phyloP scores from a whole-genome alignment of 140 eudicot genomes.

The Flaveria floridana region DNA sequence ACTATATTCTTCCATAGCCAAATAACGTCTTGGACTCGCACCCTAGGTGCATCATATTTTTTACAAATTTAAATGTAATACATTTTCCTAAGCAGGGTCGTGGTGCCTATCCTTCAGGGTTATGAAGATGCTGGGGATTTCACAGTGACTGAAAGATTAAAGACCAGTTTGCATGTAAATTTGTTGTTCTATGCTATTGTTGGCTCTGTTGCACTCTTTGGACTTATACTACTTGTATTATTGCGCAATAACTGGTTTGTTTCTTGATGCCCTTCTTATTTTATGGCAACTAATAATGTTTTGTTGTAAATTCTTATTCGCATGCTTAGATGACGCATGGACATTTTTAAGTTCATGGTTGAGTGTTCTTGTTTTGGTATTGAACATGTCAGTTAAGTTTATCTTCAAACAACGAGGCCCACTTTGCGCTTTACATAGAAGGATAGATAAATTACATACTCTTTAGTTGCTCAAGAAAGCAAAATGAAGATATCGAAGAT shows the following conservation, averaged over 20 bases:
- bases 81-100: conserved; percentile 84
- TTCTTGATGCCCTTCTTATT: conserved; percentile 22
- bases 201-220: conserved; percentile 65
- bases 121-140: conserved; percentile 99
- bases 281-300: not conserved
- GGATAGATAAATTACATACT: not conserved
- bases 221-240: conserved; percentile 65
- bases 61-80: conserved; percentile 42
- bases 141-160: conserved; percentile 71
- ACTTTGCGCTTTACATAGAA: not conserved
- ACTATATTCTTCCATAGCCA: conserved; percentile 12
- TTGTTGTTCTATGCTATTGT: conserved; percentile 60
- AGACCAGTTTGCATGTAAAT: conserved; percentile 77
- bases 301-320: not conserved
- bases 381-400: conserved; percentile 1
- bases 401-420: conserved; percentile 1
- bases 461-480: not conserved
- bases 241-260: conserved; percentile 66
- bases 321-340: not conserved
- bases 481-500: conserved; percentile 1
- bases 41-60: conserved; percentile 31
- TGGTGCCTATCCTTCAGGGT: conserved; percentile 98
- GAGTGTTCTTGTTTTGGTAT: conserved; percentile 6
- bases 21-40: not conserved
- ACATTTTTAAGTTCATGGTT: not conserved